Evolutionary conservation across 805 yeast species (phyloP).

Genomic region (Sugiyamaella chiloensis): DNA sequence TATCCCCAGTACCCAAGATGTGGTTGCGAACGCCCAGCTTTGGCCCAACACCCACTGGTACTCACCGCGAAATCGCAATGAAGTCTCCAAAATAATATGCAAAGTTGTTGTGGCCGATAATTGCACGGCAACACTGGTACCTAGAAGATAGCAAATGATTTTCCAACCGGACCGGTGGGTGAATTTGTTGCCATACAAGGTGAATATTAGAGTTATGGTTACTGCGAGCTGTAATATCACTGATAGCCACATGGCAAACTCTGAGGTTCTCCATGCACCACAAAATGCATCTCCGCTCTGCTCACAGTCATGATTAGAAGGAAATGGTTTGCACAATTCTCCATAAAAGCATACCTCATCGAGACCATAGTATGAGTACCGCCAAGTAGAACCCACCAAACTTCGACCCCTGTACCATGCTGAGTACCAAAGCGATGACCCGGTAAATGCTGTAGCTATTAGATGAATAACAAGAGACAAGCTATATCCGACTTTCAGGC

Average conservation of each 20-base stretch:
- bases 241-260: constrained; percentile 27
- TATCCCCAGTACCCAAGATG: constrained; percentile 20
- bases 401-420: constrained; percentile 7
- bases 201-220: constrained; percentile 23
- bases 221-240: constrained; percentile 26
- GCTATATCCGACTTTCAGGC: background rate
- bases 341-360: constrained; percentile 13
- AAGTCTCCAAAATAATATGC: constrained; percentile 18
- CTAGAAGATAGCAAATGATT: constrained; percentile 12
- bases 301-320: constrained; percentile 20
- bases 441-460: background rate
- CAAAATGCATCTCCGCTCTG: constrained; percentile 25
- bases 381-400: background rate
- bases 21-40: constrained; percentile 23
- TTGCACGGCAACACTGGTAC: constrained; percentile 9
- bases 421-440: constrained; percentile 9
- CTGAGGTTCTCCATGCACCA: constrained; percentile 30
- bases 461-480: background rate
- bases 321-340: constrained; percentile 23
- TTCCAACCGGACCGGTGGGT: constrained; percentile 20
- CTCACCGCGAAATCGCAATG: constrained; percentile 15
- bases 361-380: constrained; percentile 17
- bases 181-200: constrained; percentile 22
- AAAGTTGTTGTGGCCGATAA: constrained; percentile 10
- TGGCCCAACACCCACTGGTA: constrained; percentile 24